phyloP scores from a whole-genome alignment of 768 basidiomycete species.

The Naganishia randhawae region DNA sequence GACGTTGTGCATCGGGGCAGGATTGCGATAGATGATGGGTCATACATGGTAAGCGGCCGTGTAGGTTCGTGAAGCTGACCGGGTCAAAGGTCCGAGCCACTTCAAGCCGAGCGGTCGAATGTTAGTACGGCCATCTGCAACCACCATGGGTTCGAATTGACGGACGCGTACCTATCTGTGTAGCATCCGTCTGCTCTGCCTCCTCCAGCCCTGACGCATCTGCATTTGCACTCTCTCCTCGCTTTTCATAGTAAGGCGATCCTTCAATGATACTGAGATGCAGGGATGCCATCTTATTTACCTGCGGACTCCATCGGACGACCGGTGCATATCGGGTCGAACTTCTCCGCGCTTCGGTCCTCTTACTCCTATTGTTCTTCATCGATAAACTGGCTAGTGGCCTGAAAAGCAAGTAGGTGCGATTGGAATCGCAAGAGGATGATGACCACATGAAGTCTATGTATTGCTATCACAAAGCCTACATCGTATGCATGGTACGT shows the following conservation, averaged over 20 bases:
- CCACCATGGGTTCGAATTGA: background rate
- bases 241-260: conserved; percentile 11
- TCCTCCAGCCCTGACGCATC: too few species aligned
- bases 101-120: background rate
- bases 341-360: background rate
- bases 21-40: background rate
- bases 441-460: too few species aligned
- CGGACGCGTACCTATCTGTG: background rate
- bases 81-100: background rate
- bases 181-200: background rate
- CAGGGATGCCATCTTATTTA: background rate
- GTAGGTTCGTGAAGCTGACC: background rate
- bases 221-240: background rate
- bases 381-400: too few species aligned
- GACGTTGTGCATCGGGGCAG: background rate
- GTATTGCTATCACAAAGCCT: too few species aligned
- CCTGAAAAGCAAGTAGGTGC: too few species aligned
- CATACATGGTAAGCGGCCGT: background rate
- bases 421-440: too few species aligned
- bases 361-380: background rate
- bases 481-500: too few species aligned
- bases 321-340: background rate
- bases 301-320: background rate
- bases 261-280: conserved; percentile 6
- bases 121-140: background rate